phyloP scores from a whole-genome alignment of 495 filamentous ascomycete genomes.

The Lasiosphaeria miniovina region DNA sequence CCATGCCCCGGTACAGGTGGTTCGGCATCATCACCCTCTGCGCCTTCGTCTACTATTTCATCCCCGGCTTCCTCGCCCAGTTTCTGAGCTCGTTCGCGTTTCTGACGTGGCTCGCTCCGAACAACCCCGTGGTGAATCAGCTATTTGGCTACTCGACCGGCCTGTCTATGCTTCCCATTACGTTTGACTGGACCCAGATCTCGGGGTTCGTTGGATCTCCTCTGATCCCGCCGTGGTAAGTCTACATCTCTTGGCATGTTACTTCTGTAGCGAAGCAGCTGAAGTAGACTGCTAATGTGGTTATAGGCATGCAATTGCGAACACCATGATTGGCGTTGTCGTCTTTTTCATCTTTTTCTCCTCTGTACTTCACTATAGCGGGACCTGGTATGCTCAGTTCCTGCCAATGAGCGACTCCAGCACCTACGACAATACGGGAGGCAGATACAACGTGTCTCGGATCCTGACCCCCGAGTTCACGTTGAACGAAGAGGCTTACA shows the following conservation, averaged over 20 bases:
- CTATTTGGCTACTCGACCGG: conserved; percentile 65
- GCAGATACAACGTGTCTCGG: conserved; percentile 51
- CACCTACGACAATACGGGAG: conserved; percentile 62
- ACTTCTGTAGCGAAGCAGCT: not conserved
- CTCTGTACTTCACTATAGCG: conserved; percentile 58
- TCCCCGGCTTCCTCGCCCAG: conserved; percentile 58
- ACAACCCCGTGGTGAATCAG: conserved; percentile 66
- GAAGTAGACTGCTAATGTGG: not conserved
- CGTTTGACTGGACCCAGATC: conserved; percentile 65
- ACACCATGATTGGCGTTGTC: conserved; percentile 60
- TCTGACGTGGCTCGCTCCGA: conserved; percentile 57
- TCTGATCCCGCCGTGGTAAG: conserved; percentile 56
- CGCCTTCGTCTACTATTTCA: conserved; percentile 59
- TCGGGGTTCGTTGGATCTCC: conserved; percentile 57
- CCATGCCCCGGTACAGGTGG: conserved; percentile 58
- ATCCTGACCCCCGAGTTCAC: conserved; percentile 51
- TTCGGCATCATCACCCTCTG: conserved; percentile 50
- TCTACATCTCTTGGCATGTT: not conserved
- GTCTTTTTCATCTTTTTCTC: conserved; percentile 49
- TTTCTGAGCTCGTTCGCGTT: conserved; percentile 60
- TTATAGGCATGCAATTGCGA: conserved; percentile 52
- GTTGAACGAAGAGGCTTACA: conserved; percentile 53
- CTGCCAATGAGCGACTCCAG: conserved; percentile 58
- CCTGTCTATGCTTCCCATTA: conserved; percentile 58
- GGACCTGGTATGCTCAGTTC: conserved; percentile 61